These are phyloP conservation scores for Miamiensis avidus DNA, from an alignment of 169 alveolate species.

Conservation along the genomic window DNA sequence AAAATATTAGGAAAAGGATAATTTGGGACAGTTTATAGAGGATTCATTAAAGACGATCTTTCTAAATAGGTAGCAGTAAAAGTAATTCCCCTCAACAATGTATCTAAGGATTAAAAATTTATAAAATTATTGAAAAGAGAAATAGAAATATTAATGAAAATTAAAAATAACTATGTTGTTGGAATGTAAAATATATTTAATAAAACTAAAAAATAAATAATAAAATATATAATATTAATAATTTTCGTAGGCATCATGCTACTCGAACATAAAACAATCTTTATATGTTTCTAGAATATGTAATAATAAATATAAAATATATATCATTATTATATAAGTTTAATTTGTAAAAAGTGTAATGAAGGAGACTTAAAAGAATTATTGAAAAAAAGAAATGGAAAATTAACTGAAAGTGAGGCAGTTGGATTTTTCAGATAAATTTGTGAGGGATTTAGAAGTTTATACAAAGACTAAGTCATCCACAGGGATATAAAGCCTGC, in stretches of 20 bases:
- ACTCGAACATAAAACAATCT: constrained; percentile 24
- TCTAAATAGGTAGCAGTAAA: constrained; percentile 34
- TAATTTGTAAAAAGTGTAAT: background rate
- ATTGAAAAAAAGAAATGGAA: constrained; percentile 17
- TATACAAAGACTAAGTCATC: constrained; percentile 6
- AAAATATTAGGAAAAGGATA: constrained; percentile 42
- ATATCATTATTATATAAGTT: too few relatives aligned
- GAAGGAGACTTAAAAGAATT: constrained; percentile 24
- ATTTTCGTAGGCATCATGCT: background rate
- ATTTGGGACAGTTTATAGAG: constrained; percentile 39
- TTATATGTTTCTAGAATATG: constrained; percentile 32
- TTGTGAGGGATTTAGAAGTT: constrained; percentile 19
- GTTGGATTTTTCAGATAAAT: constrained; percentile 24
- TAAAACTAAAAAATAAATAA: background rate
- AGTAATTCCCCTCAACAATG: constrained; percentile 29
- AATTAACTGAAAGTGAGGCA: constrained; percentile 24
- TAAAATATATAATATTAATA: background rate
- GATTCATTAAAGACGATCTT: constrained; percentile 37
- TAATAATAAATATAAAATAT: too few relatives aligned
- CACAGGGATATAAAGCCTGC: constrained; percentile 38
- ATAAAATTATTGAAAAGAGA: constrained; percentile 39
- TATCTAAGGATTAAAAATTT: constrained; percentile 14
- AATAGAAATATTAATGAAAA: constrained; percentile 38
- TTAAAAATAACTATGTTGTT: constrained; percentile 25
- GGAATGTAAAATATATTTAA: background rate